phyloP scores from a whole-genome alignment of 805 yeast species.

The Pichia rugopelliculosa region DNA sequence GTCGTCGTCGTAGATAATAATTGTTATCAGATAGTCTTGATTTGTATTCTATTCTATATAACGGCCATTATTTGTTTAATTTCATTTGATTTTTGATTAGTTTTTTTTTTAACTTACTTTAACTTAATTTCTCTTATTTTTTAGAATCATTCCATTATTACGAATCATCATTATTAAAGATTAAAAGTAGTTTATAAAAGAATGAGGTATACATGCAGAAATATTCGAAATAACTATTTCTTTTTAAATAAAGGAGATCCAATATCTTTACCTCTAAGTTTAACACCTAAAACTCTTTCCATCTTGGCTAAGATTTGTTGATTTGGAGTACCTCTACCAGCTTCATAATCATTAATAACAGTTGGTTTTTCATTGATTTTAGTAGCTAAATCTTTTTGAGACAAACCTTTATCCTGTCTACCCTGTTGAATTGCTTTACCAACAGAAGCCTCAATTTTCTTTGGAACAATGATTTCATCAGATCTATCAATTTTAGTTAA shows the following conservation, averaged over 20 bases:
- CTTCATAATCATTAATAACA: constrained; percentile 92
- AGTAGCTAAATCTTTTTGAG: constrained; percentile 96
- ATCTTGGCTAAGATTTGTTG: constrained; percentile 89
- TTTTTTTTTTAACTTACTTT: no score
- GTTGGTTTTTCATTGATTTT: constrained; percentile 93
- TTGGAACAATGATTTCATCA: constrained; percentile 88
- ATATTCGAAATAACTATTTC: constrained; percentile 29
- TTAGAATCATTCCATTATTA: not conserved
- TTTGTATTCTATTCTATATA: no score
- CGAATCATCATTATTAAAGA: not conserved
- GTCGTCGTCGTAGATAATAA: not conserved
- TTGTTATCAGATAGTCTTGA: no score
- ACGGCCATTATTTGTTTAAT: no score
- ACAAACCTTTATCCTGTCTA: constrained; percentile 78
- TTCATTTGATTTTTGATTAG: no score
- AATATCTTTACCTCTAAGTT: constrained; percentile 91
- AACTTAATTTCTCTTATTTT: no score
- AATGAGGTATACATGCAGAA: not conserved
- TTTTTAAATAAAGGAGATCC: constrained; percentile 76
- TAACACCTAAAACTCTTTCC: constrained; percentile 90
- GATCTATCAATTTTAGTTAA: constrained; percentile 88
- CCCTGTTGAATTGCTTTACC: constrained; percentile 84
- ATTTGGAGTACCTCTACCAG: constrained; percentile 93
- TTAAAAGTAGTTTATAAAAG: not conserved
- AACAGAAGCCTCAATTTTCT: constrained; percentile 75